phyloP scores from a whole-genome alignment of 192 early-diverging fungal genomes.

The Helicostylum pulchrum region DNA sequence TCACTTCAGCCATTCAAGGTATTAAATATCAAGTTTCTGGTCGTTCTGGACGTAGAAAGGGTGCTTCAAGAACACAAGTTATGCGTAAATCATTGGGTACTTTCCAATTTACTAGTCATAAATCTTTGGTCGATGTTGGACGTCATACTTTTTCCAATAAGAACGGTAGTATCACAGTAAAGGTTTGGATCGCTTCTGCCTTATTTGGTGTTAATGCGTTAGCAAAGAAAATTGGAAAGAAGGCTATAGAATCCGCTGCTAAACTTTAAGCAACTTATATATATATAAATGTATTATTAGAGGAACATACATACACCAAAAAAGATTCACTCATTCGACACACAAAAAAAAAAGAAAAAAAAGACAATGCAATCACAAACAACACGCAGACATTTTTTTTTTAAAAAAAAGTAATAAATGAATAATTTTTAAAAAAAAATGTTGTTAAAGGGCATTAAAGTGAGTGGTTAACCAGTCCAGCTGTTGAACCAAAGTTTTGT shows the following conservation, averaged over 20 bases:
- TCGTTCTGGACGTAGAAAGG: conserved; percentile 35
- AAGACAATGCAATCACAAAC: background rate
- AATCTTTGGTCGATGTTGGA: conserved; percentile 36
- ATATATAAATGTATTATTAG: no score
- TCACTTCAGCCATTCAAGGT: conserved; percentile 40
- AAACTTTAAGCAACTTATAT: no score
- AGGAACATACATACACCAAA: no score
- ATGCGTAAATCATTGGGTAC: conserved; percentile 39
- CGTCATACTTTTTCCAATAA: conserved; percentile 40
- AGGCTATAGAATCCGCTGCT: conserved; percentile 13
- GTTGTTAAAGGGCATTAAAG: conserved; percentile 3
- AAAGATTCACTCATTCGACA: no score
- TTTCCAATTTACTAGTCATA: conserved; percentile 41
- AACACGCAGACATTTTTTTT: background rate
- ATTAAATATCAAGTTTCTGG: conserved; percentile 41
- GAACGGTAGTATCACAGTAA: conserved; percentile 43
- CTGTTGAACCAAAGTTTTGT: conserved; percentile 22
- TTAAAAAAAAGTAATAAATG: conserved; percentile 5
- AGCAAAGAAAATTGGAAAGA: conserved; percentile 24
- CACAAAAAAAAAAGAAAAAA: no score
- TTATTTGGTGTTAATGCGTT: conserved; percentile 38
- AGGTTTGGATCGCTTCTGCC: conserved; percentile 39
- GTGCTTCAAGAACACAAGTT: conserved; percentile 33
- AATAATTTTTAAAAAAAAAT: background rate
- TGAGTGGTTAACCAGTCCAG: conserved; percentile 20